A percentile compares a stretch with the other conserved stretches of the same genome.
These are phyloP conservation scores for Lactifluus echinatus DNA, from an alignment of 768 basidiomycete genomes.

Conservation along the genomic window DNA sequence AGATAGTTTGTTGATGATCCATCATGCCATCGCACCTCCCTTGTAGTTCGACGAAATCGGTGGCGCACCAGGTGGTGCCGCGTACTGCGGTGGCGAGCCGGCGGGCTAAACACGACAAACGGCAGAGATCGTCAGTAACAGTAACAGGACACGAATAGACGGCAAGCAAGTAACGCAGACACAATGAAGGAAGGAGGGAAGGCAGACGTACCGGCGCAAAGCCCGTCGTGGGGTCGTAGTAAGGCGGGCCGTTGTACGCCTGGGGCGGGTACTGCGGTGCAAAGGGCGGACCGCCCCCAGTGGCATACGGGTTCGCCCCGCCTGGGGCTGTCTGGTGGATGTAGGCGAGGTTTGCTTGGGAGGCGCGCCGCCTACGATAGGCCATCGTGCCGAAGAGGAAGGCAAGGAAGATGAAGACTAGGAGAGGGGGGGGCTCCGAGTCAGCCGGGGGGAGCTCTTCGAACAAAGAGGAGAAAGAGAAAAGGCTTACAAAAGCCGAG, in stretches of 20 bases:
- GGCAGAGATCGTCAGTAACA: neutral
- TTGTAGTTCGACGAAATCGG: neutral
- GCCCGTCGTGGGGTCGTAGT: constrained; percentile 1
- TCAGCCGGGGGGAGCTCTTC: too few species aligned
- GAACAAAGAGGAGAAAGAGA: too few species aligned
- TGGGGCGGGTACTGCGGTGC: constrained; percentile 8
- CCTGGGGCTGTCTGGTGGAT: neutral
- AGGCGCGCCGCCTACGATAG: neutral
- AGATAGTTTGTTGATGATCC: too few species aligned
- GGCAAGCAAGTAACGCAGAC: neutral
- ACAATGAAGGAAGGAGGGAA: too few species aligned
- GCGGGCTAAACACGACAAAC: neutral
- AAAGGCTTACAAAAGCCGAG: neutral
- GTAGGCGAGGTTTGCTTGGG: neutral
- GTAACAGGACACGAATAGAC: neutral
- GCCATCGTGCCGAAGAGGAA: neutral
- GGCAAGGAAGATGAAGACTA: neutral
- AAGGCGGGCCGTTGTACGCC: neutral
- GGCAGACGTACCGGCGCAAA: constrained; percentile 5
- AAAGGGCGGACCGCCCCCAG: neutral
- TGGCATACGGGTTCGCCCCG: neutral
- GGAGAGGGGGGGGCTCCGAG: too few species aligned
- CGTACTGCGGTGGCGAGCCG: constrained; percentile 1
- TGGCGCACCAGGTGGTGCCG: neutral
- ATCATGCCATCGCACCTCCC: too few species aligned